Base-by-base conservation (phyloP, 306 rosid species). In the Aeschynomene evenia region DNA sequence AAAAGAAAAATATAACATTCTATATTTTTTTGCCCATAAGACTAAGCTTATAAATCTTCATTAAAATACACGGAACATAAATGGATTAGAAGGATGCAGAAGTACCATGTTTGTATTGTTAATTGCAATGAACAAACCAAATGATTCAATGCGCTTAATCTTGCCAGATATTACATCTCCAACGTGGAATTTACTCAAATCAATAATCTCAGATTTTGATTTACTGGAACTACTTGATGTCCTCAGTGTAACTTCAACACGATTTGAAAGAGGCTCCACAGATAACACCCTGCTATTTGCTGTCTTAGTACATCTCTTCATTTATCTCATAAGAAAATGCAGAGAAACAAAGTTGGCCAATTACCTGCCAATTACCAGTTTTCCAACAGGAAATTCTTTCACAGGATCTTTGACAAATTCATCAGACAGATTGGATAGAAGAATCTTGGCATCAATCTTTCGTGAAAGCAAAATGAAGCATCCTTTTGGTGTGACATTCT, bases 201-300 rank as follows among this genome's bases (percentile, higher is more conserved):
- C 89, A 56, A 34, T 45, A 42, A 50, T 84, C 28, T 71, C 89
- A 53, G 84, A 76, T 68, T 76, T 82, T 51, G 72, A 29, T 46
- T 18, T 54, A 29, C 72, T 37, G 73, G 83, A 71, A 54, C 49
- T 77, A 1, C 72, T 65, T 75, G 74, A 62, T 46, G 89, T 79
- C 88, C 74, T 91, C 81, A 94, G 71, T 40, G 97, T 85, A 53
- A 94, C 96, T 88, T 91, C 92, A 67, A 94, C 88, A 70, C 96
- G 89, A 70, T 84, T 87, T 24, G 96, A 94, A 7, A 88, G 85
- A 56, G 89, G 95, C 83, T 94, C 99, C 66, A 85, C 87, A 45
- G 95, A 87, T 71, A 83, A 63, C 59, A 94, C 84, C 97, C 99
- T 94, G 97, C 63, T 43, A 19, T 33, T 48, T 31, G 48, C 53